Base-by-base conservation (phyloP, 352 stramenopile genomes). In the Phytophthora foliorum region DNA sequence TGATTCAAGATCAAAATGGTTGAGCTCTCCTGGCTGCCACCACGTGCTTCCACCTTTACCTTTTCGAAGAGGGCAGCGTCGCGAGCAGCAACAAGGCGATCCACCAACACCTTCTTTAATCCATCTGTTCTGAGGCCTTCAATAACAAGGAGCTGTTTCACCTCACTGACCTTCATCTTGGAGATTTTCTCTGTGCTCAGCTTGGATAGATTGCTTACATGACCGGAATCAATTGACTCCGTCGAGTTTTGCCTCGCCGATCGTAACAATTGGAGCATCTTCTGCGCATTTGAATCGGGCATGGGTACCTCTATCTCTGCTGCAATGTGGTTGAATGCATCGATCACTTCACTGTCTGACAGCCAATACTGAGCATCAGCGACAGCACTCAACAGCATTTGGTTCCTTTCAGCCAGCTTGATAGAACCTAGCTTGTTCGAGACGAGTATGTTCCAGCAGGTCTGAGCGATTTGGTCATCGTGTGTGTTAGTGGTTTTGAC, bases 1-100 rank as follows among this genome's bases (percentile, higher is more conserved):
- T 84, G 70, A 60, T 90, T 81, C 31, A 94, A 75, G 7, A 94
- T 76, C 32, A 95, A 59, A 54, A 94, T 90, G 5, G 75, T 89
- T 1, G 85, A 73, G 25, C 45, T 57, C 7, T 38, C 24, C 2
- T 7, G 10, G 41, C 22, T 17, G 19, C 10, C 32, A 41, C 19
- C 24, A 39, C 14, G 1, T 58, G 4, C 42, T 49, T 49, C 7
- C 8, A 49, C 44, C 46, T 41, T 58, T 10, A 67, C 14, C 6
- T 32, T 34, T 7, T 67, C 19, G 14, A 55, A 14, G 14, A 68
- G 27, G 44, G 52, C 49, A 62, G 46, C 36, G 24, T 87, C 63
- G 17, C 75, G 80, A 22, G 73, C 82, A 24, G 31, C 41, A 19
- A 75, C 29, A 17, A 90, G 53, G 16, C 81, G 76, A 32, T 81